Evolutionary conservation across 2,329 filamentous ascomycete genomes (phyloP).

Genomic region (Aspergillus fumigatus): DNA sequence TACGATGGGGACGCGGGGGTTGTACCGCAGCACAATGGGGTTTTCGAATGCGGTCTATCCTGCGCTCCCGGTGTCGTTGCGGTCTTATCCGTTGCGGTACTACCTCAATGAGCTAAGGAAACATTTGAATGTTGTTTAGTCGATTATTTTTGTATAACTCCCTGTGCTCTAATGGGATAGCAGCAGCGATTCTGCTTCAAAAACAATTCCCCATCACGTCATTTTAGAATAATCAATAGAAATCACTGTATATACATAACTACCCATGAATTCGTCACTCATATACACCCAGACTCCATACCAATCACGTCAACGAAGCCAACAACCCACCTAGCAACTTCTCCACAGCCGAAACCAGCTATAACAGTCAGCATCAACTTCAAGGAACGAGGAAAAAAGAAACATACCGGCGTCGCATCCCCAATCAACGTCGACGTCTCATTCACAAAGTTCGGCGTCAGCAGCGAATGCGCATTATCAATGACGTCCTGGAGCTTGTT

Average conservation of each 20-base stretch:
- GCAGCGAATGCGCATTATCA: constrained; percentile 23
- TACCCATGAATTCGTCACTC: neutral
- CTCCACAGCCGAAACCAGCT: constrained; percentile 28
- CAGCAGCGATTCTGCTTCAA: too few relatives aligned
- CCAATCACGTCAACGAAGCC: constrained; percentile 12
- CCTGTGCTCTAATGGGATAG: too few relatives aligned
- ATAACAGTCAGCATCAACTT: neutral
- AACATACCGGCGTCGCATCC: constrained; percentile 31
- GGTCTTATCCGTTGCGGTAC: constrained; percentile 28
- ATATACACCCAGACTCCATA: neutral
- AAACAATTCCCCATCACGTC: too few relatives aligned
- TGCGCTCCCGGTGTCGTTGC: constrained; percentile 26
- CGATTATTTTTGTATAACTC: neutral
- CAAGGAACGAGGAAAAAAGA: neutral
- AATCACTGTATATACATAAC: neutral
- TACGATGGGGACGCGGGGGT: constrained; percentile 18
- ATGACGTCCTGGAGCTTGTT: constrained; percentile 21
- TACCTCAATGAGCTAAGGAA: constrained; percentile 28
- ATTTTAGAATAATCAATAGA: neutral
- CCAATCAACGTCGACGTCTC: constrained; percentile 28
- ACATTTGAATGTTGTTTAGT: constrained; percentile 22
- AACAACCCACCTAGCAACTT: constrained; percentile 24
- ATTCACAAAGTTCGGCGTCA: constrained; percentile 26
- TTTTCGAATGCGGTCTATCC: constrained; percentile 32
- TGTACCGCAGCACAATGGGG: constrained; percentile 30